Evolutionary conservation across 176 grass and related monocot species (phyloP), one percentile per base, ranked within the genome.

Genomic region (Musa beccarii): DNA sequence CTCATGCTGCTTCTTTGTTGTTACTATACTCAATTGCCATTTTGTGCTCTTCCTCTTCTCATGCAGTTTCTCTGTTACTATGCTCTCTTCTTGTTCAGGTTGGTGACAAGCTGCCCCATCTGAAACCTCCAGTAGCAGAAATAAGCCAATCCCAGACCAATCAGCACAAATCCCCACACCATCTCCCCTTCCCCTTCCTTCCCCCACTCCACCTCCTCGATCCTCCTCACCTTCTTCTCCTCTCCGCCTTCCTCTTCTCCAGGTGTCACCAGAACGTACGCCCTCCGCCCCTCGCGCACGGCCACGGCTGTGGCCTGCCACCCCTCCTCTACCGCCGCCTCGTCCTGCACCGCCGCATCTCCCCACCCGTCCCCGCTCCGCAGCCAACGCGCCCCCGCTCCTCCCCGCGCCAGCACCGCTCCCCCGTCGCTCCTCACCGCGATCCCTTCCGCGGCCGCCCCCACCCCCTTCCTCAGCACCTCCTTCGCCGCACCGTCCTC

Each of bases 41-140:
- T 43, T 43, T 43, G 34, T 6, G 4, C 6, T 43, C 34, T 43
- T 43, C 34, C 34, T 43, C 4, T 5, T 43, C 34, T 43, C 34
- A 43, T 43, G 34, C 34, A 6, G 34, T 43, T 43, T 11, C 6
- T n/a, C n/a, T 43, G 22, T 14, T 49, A 0, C 29, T 59, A 80
- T 52, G 57, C 55, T 16, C 63, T 92, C 76, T 94, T 98, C 88
- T 98, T 98, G 83, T 89, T 93, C 86, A 98, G 78, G 82, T 80
- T 87, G 69, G 80, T 59, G 21, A 73, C 84, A 10, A 98, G 82
- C 74, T 93, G 86, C 16, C 82, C 63, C 86, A 94, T 94, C 84
- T 94, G 95, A 81, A 93, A 98, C 75, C 95, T 92, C 90, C 90
- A 98, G 80, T 76, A 89, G 82, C 91, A 78, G 79, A 98, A 93